Evolutionary conservation across 2,329 filamentous ascomycete genomes (phyloP).

Genomic region (Arachnopeziza araneosa): DNA sequence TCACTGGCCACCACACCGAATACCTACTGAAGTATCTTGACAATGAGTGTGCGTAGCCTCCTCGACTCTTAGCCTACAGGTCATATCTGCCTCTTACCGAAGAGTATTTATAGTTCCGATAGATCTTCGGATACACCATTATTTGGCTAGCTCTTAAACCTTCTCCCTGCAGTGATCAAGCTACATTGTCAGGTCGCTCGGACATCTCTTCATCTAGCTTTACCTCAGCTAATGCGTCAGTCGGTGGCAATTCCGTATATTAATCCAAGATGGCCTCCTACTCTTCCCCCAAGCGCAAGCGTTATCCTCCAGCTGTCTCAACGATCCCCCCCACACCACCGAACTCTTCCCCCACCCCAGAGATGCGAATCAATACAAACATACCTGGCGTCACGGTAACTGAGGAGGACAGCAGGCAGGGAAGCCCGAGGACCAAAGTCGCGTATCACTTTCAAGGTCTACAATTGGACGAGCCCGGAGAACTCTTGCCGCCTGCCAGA

Average conservation of each 20-base stretch:
- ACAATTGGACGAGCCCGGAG: conserved; percentile 19
- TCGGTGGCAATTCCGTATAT: not conserved
- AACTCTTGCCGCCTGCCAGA: conserved; percentile 9
- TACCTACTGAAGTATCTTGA: not conserved
- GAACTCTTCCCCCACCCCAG: not conserved
- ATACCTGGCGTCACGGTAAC: conserved; percentile 5
- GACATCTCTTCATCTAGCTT: not conserved
- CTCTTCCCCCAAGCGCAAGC: conserved; percentile 55
- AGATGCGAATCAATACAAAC: conserved; percentile 14
- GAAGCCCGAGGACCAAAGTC: conserved; percentile 28
- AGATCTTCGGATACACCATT: not conserved
- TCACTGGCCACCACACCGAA: not conserved
- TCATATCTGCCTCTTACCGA: not conserved
- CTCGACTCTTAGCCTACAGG: not conserved
- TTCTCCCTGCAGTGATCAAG: not conserved
- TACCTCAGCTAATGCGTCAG: not conserved
- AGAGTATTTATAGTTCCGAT: not conserved
- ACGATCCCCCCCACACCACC: conserved; percentile 3
- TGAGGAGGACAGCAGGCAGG: conserved; percentile 8
- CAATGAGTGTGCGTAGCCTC: not conserved
- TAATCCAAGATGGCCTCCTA: not conserved
- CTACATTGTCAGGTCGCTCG: not conserved
- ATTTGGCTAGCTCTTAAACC: too few relatives aligned
- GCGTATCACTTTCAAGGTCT: conserved; percentile 28
- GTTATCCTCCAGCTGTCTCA: not conserved